Percentiles rank a stretch among this genome's conserved stretches.
Conservation (phyloP, 768 basidiomycete species). For the Clavaria fumosa region DNA sequence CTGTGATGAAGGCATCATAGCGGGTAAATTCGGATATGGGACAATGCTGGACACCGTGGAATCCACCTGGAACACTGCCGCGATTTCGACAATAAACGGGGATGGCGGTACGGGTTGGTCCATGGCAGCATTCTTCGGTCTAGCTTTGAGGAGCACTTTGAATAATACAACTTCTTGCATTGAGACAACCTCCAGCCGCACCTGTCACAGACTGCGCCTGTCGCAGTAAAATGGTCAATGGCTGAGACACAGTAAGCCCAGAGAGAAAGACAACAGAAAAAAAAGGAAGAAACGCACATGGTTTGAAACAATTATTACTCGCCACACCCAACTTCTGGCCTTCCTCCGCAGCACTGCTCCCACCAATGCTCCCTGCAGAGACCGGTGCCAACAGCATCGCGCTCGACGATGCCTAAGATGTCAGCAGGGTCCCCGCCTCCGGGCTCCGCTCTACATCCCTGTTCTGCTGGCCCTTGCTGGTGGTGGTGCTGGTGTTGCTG, state of each 20-base stretch:
- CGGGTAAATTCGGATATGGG: slow-evolving; percentile 43
- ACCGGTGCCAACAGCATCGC: too few species aligned
- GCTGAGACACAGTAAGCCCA: too few species aligned
- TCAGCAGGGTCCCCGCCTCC: too few species aligned
- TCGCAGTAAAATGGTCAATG: slow-evolving; percentile 77
- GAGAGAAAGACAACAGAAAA: slow-evolving; percentile 1
- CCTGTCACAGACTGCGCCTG: slow-evolving; percentile 89
- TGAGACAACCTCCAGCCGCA: slow-evolving; percentile 74
- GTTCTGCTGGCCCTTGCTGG: too few species aligned
- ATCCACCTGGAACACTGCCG: slow-evolving; percentile 83
- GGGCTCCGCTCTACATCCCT: too few species aligned
- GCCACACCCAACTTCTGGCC: slow-evolving; percentile 56
- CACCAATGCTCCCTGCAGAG: too few species aligned
- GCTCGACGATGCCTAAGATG: too few species aligned
- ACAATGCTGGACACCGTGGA: slow-evolving; percentile 90
- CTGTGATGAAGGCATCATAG: slow-evolving; percentile 14
- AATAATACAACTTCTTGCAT: slow-evolving; percentile 89
- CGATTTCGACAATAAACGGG: slow-evolving; percentile 70
- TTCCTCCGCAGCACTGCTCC: too few species aligned
- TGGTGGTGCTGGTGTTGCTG: too few species aligned
- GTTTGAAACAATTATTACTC: slow-evolving; percentile 83
- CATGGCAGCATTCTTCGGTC: slow-evolving; percentile 31
- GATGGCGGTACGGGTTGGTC: slow-evolving; percentile 34
- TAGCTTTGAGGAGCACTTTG: slow-evolving; percentile 63
- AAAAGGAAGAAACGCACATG: slow-evolving; percentile 34